Percentiles rank a stretch among this genome's conserved stretches.
These are phyloP conservation scores for Microcera coccophila DNA, from an alignment of 2,329 filamentous ascomycete genomes.

Conservation along the genomic window DNA sequence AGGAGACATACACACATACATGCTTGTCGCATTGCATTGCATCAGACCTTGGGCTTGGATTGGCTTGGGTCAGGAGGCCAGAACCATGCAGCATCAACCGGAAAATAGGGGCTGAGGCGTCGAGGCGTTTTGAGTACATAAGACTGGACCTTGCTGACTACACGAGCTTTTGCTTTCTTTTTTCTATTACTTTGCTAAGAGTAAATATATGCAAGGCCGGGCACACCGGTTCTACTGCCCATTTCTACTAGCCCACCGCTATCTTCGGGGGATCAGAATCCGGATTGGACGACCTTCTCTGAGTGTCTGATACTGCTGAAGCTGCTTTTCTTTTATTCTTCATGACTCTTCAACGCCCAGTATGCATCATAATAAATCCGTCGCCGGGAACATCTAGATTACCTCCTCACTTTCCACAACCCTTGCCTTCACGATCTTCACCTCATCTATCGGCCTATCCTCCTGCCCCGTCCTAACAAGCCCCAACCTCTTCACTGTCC, in stretches of 20 bases:
- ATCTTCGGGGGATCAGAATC: too few species aligned
- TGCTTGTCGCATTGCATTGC: slow-evolving; percentile 10
- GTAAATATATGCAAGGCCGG: too few species aligned
- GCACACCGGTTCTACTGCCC: too few species aligned
- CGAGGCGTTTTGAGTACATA: slow-evolving; percentile 22
- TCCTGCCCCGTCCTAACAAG: slow-evolving; percentile 77
- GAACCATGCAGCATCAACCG: slow-evolving; percentile 25
- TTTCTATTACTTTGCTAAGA: background rate
- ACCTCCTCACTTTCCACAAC: slow-evolving; percentile 59
- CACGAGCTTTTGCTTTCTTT: background rate
- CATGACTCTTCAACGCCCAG: slow-evolving; percentile 18
- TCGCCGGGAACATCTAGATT: slow-evolving; percentile 7
- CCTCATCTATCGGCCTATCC: slow-evolving; percentile 75
- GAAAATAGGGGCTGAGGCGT: slow-evolving; percentile 28
- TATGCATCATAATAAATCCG: slow-evolving; percentile 5
- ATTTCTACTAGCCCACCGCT: too few species aligned
- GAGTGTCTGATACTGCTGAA: too few species aligned
- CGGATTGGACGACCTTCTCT: too few species aligned
- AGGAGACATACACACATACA: slow-evolving; percentile 11
- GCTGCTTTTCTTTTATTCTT: background rate
- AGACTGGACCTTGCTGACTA: slow-evolving; percentile 19
- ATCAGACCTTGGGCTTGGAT: slow-evolving; percentile 23
- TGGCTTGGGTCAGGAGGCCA: slow-evolving; percentile 20
- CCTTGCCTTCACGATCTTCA: slow-evolving; percentile 72
- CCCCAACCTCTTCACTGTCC: slow-evolving; percentile 82